A percentile compares a stretch with the other conserved stretches of the same genome.
Conservation (phyloP, 208 protist genomes). For the Trypanosoma vivax region DNA sequence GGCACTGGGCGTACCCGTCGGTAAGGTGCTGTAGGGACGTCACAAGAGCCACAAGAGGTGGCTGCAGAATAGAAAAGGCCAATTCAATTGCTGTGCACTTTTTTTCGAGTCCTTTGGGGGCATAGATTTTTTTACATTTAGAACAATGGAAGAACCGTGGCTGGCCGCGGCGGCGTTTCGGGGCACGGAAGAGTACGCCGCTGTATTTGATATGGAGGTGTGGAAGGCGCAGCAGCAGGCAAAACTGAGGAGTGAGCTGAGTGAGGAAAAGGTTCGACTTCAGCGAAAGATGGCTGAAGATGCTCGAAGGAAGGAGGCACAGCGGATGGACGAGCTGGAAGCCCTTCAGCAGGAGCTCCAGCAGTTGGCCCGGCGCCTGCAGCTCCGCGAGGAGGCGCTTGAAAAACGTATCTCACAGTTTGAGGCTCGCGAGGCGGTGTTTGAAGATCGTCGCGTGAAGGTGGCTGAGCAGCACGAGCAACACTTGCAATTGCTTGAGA, state of each 20-base stretch:
- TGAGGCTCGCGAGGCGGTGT: slow-evolving; percentile 67
- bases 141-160: slow-evolving; percentile 11
- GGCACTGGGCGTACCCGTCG: too few species aligned
- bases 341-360: slow-evolving; percentile 47
- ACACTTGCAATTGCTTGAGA: slow-evolving; percentile 58
- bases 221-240: slow-evolving; percentile 89
- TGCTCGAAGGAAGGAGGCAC: slow-evolving; percentile 22
- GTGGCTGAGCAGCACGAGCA: slow-evolving; percentile 80
- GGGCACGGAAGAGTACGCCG: slow-evolving; percentile 75
- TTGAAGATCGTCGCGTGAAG: slow-evolving; percentile 54
- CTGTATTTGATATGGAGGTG: slow-evolving; percentile 85
- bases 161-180: slow-evolving; percentile 32
- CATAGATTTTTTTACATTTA: not conserved
- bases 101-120: not conserved
- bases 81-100: not conserved
- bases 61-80: too few species aligned
- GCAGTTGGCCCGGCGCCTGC: slow-evolving; percentile 49
- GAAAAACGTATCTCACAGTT: slow-evolving; percentile 50
- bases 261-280: slow-evolving; percentile 46
- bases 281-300: slow-evolving; percentile 38
- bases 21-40: too few species aligned
- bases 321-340: slow-evolving; percentile 50
- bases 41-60: too few species aligned
- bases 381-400: slow-evolving; percentile 50
- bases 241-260: slow-evolving; percentile 56